Evolutionary conservation across 441 rosid species (phyloP), one percentile per base, ranked within the genome.

Genomic region (Lepidium campestre): DNA sequence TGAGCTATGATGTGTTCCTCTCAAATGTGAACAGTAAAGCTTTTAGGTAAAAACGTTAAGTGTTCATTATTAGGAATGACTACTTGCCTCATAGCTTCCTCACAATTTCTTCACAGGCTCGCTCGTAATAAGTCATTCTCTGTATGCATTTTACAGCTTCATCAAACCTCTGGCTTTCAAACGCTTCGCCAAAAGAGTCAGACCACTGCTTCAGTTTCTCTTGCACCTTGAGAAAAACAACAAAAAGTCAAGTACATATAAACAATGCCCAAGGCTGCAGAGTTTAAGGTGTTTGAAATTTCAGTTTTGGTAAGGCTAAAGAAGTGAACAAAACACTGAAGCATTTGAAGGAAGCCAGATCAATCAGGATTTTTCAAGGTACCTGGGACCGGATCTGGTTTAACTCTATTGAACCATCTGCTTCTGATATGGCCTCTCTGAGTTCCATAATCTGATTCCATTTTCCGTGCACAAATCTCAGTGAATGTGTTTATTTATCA

Each of bases 341-440:
- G 59, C 55, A 56, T 47, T 45, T 39, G 46, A 60, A 52, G 57
- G 29, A 59, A 45, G 63, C 15, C 6, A 34, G 39, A 47, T 46
- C 52, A 52, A 31, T 56, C 42, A 45, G 74, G 64, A 77, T 34
- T 19, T 65, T 39, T n/a, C 57, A 60, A 20, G 77, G 65, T 80
- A 91, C 99, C 91, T 58, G 79, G 54, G 88, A 77, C 12, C 75
- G 80, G 46, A 94, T 83, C 60, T 78, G 81, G 63, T 73, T 82
- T 61, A 94, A 76, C 70, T 81, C 81, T 68, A 74, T 75, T 22
- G 92, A 73, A 67, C 81, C 83, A 14, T 85, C 46, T 39, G 98
- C 94, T 72, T 91, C 98, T 64, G 88, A 85, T 53, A 94, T 91
- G 13, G 90, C 83, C 85, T 91, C 98, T 76, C 99, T 86, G 61